Base-by-base conservation (phyloP, 2,329 filamentous ascomycete species). In the Seiridium unicorne region DNA sequence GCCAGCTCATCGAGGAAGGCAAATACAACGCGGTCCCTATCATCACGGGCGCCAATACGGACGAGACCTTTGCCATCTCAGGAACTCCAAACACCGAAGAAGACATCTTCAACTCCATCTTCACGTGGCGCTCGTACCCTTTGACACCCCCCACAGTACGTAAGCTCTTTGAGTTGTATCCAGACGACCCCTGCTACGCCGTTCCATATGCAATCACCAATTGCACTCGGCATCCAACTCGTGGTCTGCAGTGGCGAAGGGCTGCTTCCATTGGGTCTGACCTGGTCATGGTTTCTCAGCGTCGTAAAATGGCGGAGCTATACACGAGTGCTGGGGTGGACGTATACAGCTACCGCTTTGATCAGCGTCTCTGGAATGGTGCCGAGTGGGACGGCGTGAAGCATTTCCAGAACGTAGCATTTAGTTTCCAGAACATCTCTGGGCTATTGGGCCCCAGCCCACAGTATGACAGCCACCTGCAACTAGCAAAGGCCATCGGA, bases 281-380 rank as follows among this genome's bases (percentile, higher is more conserved):
- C 57, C 65, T 81, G 5, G 77, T 81, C 38, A 82, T 83, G 75
- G 76, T 81, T 56, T 76, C 77, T 1, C 77, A 77, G 10, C 72
- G 80, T 1, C 74, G 80, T 35, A 77, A 77, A 58, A 75, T 80
- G 68, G 77, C 75, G 11, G 75, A 81, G 63, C 65, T 77, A 2
- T 81, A 74, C 60, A 65, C 77, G 0, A 61, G 64, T 4, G 70
- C 65, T 1, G 69, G 69, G 1, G 62, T 71, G 18, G 60, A 71
- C 3, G 77, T 81, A 0, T 83, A 76, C 62, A 79, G 77, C 61
- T 83, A 82, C 68, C 77, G 80, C 2, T 82, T 83, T 59, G 79
- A 82, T 64, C 79, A 79, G 59, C 70, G 72, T n/a, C 69, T 74
- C 31, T 81, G 77, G 72, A 75, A 77, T 61, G 72, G 75, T 5